phyloP scores from a whole-genome alignment of 2,329 filamentous ascomycete species.

The Hymenoscyphus albidus region DNA sequence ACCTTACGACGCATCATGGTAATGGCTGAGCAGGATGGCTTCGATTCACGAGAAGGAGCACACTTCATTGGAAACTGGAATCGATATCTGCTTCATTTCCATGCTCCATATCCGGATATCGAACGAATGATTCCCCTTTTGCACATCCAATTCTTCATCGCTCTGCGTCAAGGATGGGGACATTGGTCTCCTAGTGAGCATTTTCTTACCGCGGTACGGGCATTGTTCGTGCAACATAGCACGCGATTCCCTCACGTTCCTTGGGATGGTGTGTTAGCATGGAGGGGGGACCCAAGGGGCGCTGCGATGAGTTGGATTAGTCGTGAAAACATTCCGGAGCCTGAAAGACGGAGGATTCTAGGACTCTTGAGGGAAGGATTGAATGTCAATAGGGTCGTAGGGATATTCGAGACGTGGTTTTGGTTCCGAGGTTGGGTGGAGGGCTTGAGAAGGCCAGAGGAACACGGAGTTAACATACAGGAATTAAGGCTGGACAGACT shows the following conservation, averaged over 20 bases:
- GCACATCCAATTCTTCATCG: slow-evolving; percentile 4
- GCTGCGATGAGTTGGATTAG: not conserved
- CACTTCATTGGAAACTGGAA: slow-evolving; percentile 2
- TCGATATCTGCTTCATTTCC: not conserved
- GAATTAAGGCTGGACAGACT: slow-evolving; percentile 10
- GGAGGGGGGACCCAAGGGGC: not conserved
- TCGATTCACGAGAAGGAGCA: not conserved
- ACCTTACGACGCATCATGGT: not conserved
- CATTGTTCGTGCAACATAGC: not conserved
- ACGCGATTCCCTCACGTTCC: not conserved
- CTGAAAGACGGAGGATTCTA: not conserved
- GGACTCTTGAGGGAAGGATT: not conserved
- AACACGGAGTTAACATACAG: not conserved
- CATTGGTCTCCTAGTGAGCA: slow-evolving; percentile 1
- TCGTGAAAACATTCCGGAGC: not conserved
- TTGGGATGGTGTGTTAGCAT: not conserved
- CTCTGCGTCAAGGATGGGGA: slow-evolving; percentile 9
- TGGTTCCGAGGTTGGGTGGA: not conserved
- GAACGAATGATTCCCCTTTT: not conserved
- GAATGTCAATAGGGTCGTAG: not conserved
- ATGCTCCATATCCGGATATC: not conserved
- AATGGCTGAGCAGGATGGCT: not conserved
- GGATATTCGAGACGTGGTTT: slow-evolving; percentile 2
- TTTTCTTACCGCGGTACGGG: not conserved
- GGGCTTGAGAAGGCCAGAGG: not conserved